These are phyloP conservation scores for Schwanniomyces polymorphus DNA, from an alignment of 805 yeast species.

Conservation along the genomic window DNA sequence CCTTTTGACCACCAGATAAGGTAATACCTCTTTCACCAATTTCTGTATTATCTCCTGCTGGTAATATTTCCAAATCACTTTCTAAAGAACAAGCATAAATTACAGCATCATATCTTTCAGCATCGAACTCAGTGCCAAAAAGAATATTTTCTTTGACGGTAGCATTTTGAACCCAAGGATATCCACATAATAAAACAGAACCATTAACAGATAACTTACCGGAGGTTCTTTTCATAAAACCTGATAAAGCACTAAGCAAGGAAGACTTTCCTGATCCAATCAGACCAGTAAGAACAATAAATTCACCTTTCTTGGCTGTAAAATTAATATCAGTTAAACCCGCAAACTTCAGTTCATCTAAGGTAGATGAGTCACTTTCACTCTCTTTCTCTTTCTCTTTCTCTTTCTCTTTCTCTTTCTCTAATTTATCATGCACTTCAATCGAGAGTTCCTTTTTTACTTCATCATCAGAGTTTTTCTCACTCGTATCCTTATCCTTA, in stretches of 20 bases:
- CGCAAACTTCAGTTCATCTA: constrained; percentile 17
- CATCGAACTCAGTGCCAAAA: constrained; percentile 25
- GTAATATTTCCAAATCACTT: constrained; percentile 29
- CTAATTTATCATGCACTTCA: not conserved
- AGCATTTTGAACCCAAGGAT: constrained; percentile 38
- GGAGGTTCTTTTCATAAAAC: constrained; percentile 31
- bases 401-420: constrained; percentile 8
- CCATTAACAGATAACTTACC: constrained; percentile 33
- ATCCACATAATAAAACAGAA: constrained; percentile 28
- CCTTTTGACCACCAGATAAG: constrained; percentile 39
- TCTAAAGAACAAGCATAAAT: constrained; percentile 30
- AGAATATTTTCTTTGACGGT: constrained; percentile 32
- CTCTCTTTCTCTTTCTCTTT: constrained; percentile 7
- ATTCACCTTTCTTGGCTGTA: constrained; percentile 29
- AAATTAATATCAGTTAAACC: constrained; percentile 29
- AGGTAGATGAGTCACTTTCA: constrained; percentile 7
- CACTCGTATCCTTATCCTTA: not conserved
- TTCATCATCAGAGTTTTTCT: not conserved
- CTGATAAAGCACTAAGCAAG: constrained; percentile 35
- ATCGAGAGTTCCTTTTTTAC: not conserved
- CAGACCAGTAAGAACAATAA: constrained; percentile 35
- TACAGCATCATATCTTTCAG: constrained; percentile 22
- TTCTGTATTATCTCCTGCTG: constrained; percentile 36
- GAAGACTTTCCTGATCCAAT: constrained; percentile 41
- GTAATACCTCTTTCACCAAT: constrained; percentile 40